Percentiles rank a stretch among this genome's conserved stretches.
Evolutionary conservation across 2,329 filamentous ascomycete species (phyloP).

Genomic region (Botrytis paeoniae): DNA sequence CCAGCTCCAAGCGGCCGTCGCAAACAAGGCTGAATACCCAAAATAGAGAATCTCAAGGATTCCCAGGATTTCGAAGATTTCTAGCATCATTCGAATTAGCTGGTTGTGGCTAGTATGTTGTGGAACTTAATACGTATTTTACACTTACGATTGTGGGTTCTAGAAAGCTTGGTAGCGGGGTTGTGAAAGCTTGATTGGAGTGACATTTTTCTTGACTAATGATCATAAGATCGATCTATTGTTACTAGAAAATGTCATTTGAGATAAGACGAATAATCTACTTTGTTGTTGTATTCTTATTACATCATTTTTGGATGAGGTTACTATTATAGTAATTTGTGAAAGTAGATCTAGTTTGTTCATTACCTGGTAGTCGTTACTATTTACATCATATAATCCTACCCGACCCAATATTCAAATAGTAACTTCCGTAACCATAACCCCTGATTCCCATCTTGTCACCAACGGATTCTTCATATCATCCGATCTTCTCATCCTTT

Average conservation of each 20-base stretch:
- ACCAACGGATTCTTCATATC: conserved; percentile 29
- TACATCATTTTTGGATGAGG: not conserved
- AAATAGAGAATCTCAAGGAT: not conserved
- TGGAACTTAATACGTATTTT: not conserved
- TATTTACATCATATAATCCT: not conserved
- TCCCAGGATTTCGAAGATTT: too few relatives aligned
- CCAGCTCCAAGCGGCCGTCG: too few relatives aligned
- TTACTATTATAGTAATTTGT: not conserved
- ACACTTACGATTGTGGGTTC: not conserved
- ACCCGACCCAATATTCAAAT: not conserved
- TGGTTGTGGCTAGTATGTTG: not conserved
- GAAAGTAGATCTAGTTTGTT: not conserved
- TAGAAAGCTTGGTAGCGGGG: conserved; percentile 17
- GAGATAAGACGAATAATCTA: not conserved
- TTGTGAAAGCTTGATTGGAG: not conserved
- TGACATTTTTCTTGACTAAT: not conserved
- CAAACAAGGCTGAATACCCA: not conserved
- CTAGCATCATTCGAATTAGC: not conserved
- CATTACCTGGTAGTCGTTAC: not conserved
- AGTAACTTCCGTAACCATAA: conserved; percentile 20
- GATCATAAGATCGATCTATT: not conserved
- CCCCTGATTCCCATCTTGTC: conserved; percentile 31
- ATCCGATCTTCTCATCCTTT: not conserved
- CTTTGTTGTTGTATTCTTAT: not conserved
- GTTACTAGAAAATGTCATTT: not conserved